Percentiles rank a stretch among this genome's conserved stretches.
These are phyloP conservation scores for Volvox reticuliferus DNA, from an alignment of 139 green algal genomes.

Conservation along the genomic window DNA sequence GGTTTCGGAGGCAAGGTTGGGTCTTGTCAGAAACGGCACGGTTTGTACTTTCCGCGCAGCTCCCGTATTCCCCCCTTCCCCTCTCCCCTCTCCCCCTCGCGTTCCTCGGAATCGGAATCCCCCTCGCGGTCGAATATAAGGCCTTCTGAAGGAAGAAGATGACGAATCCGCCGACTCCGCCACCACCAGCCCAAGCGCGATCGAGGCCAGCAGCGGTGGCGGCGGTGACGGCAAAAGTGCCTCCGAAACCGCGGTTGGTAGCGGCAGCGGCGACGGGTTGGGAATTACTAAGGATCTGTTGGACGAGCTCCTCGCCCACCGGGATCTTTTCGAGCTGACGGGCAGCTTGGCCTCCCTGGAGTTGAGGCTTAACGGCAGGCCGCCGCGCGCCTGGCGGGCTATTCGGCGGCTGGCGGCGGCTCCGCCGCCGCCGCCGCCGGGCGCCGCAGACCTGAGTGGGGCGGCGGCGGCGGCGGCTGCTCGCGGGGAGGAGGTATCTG, in stretches of 20 bases:
- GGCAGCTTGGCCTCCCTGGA: slow-evolving; percentile 74
- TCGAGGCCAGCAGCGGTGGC: not conserved
- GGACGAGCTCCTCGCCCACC: slow-evolving; percentile 55
- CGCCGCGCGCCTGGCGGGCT: slow-evolving; percentile 54
- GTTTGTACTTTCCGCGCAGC: too few relatives aligned
- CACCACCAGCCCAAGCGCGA: not conserved
- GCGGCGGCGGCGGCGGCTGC: not conserved
- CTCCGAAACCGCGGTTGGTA: not conserved
- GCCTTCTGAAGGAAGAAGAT: not conserved
- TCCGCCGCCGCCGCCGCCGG: not conserved
- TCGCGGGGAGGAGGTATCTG: not conserved
- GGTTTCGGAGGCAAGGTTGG: too few relatives aligned
- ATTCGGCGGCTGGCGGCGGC: not conserved
- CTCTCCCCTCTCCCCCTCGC: not conserved
- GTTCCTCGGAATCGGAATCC: not conserved
- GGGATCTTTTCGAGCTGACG: slow-evolving; percentile 57
- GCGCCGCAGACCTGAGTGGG: not conserved
- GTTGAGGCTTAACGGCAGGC: slow-evolving; percentile 67
- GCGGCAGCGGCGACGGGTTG: not conserved
- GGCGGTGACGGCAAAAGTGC: too few relatives aligned
- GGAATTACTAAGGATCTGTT: slow-evolving; percentile 52
- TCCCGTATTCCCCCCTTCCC: too few relatives aligned
- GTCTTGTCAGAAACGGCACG: too few relatives aligned
- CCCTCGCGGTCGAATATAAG: not conserved
- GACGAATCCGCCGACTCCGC: not conserved